Base-by-base conservation (phyloP, 192 early-diverging fungal genomes). In the Dissophora globulifera region DNA sequence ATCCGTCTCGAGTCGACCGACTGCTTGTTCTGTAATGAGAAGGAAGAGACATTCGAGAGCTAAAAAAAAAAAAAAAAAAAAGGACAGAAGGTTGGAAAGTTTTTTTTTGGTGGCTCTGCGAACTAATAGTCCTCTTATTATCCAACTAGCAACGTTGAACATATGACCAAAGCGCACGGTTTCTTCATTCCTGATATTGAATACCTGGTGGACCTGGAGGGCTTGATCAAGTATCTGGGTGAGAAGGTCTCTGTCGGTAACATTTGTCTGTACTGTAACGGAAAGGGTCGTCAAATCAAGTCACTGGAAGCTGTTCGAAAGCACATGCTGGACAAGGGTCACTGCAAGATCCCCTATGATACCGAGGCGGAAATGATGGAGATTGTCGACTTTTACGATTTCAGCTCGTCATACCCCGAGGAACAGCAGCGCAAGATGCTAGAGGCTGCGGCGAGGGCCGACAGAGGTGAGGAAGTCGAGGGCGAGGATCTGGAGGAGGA, bases 171-270 rank as follows among this genome's bases (percentile, higher is more conserved):
- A 47, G 84, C 79, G 26, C 98, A 99, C 80, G 90, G 90, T 72
- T 93, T 99, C 71, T 99, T 98, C 62, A 92, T 99, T 67, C 98
- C 98, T 22, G 96, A 98, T 81, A 86, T 98, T 33, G 97, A 98
- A 79, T 97, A 90, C 74, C 75, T 99, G 56, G 89, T 90, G 1
- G 93, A 98, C 67, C 67, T 96, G 23, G 88, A 86, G 33, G 98
- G 97, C 8, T 81, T 99, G 55, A 84, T 99, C 55, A 86, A 82
- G 71, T 98, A 97, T 69, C 83, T 99, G 30, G 95, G 91, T 20
- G 96, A 98, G 71, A 98, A 98, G 81, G 87, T 99, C 61, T 87
- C 90, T 22, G 91, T 99, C 19, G 96, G 90, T 62, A 98, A 99
- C 82, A 87, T 95, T 13, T 99, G 98, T 76, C 68, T 99, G 40